Percentiles rank a stretch among this genome's conserved stretches.
phyloP scores from a whole-genome alignment of 176 grass and related monocot genomes.

The Olyra latifolia region DNA sequence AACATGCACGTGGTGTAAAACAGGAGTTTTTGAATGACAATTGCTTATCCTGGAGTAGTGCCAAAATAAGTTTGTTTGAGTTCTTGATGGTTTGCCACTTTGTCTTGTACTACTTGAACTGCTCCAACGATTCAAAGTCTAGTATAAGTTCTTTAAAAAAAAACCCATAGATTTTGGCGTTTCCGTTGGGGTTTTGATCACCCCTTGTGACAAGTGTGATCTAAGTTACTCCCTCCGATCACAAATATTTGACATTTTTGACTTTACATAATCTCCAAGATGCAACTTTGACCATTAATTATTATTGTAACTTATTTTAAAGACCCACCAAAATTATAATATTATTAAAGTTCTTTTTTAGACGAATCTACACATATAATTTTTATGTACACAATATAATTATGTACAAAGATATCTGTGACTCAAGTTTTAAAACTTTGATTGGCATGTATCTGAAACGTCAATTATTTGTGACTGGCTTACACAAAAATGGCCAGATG shows the following conservation, averaged over 20 bases:
- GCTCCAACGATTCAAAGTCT: background rate
- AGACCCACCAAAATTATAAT: no score
- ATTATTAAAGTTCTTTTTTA: no score
- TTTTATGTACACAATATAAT: no score
- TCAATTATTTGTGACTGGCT: no score
- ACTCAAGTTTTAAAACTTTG: no score
- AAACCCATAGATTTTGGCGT: background rate
- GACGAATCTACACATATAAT: background rate
- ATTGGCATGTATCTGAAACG: no score
- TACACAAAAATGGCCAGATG: background rate
- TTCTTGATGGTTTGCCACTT: background rate
- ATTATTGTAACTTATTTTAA: no score
- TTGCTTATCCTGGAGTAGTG: background rate
- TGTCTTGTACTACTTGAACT: background rate
- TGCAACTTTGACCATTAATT: no score
- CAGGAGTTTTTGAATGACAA: background rate
- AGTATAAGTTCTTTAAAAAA: background rate
- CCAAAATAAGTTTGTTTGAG: background rate
- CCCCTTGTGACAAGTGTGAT: constrained; percentile 22
- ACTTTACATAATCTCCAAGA: no score
- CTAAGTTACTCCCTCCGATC: background rate
- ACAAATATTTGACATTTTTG: no score
- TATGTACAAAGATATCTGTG: background rate
- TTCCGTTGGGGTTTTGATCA: background rate
- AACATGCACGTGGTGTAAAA: background rate